These are phyloP conservation scores for Annulohypoxylon stygium DNA, from an alignment of 495 filamentous ascomycete genomes.

Conservation along the genomic window DNA sequence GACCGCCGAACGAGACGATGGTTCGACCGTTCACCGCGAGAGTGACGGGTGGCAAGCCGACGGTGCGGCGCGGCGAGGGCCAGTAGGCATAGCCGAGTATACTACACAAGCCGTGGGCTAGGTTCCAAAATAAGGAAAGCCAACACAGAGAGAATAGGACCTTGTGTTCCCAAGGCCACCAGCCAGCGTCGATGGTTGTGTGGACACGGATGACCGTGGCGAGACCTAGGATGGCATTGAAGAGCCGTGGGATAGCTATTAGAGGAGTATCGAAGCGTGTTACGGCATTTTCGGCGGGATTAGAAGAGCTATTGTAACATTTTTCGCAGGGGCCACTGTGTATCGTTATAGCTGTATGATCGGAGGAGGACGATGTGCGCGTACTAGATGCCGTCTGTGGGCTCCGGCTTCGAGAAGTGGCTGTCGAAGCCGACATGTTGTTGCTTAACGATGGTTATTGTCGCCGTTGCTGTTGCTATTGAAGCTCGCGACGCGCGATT, in stretches of 20 bases:
- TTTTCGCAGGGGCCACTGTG: constrained; percentile 45
- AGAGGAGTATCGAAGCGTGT: constrained; percentile 47
- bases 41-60: constrained; percentile 43
- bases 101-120: constrained; percentile 37
- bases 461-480: background rate
- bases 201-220: constrained; percentile 46
- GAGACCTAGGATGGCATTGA: constrained; percentile 43
- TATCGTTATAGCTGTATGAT: constrained; percentile 29
- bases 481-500: constrained; percentile 25
- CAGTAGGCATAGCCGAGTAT: constrained; percentile 47
- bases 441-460: constrained; percentile 4
- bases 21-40: constrained; percentile 42
- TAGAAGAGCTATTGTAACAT: constrained; percentile 22
- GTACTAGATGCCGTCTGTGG: constrained; percentile 38
- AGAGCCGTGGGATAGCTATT: constrained; percentile 44
- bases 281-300: constrained; percentile 17
- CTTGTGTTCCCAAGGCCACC: constrained; percentile 52
- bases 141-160: constrained; percentile 47
- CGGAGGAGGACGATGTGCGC: constrained; percentile 38
- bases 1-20: constrained; percentile 44
- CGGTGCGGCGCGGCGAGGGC: constrained; percentile 47
- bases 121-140: constrained; percentile 46
- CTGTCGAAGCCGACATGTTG: constrained; percentile 38
- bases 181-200: constrained; percentile 48
- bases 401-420: constrained; percentile 47